Base-by-base conservation (phyloP, 805 yeast species). In the Yamadazyma scolyti region DNA sequence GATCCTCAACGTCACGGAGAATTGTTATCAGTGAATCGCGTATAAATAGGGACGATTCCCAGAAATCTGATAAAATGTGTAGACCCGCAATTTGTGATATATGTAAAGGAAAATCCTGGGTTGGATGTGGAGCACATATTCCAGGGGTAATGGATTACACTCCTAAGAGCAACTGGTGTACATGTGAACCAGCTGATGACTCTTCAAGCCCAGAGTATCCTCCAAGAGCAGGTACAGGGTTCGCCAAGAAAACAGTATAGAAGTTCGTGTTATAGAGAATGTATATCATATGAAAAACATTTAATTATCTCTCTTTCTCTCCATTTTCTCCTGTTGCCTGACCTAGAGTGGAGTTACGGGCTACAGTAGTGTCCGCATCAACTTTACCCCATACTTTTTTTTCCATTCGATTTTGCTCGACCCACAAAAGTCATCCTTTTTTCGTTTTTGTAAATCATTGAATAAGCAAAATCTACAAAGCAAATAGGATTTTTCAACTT, bases 191-290 rank as follows among this genome's bases (percentile, higher is more conserved):
- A 32, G 46, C 56, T 14, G 71, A 68, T 35, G 67, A 57, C 2
- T 54, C 51, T 3, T 58, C 65, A 27, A 55, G 54, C n/a, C 21
- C 25, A 1, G 25, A 32, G 19, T 77, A 61, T 43, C 83, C 83
- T 15, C 83, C 83, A 34, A 66, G 50, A 46, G 81, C 82, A 1
- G 77, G 80, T n/a, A 73, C 80, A 10, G 83, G 83, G 1, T 65
- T 67, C 34, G 73, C 75, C 14, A 54, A 51, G 23, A 45, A 38
- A 33, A 38, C 43, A 8, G 21, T 33, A 9, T 24, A 24, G n/a
- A n/a, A n/a, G n/a, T n/a, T n/a, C n/a, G n/a, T n/a, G n/a, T n/a
- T n/a, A n/a, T n/a, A n/a, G n/a, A n/a, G n/a, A n/a, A n/a, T n/a
- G n/a, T n/a, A n/a, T n/a, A n/a, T n/a, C n/a, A n/a, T n/a, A n/a